Base-by-base conservation (phyloP, 2,329 filamentous ascomycete genomes). In the Septoria petroselini region DNA sequence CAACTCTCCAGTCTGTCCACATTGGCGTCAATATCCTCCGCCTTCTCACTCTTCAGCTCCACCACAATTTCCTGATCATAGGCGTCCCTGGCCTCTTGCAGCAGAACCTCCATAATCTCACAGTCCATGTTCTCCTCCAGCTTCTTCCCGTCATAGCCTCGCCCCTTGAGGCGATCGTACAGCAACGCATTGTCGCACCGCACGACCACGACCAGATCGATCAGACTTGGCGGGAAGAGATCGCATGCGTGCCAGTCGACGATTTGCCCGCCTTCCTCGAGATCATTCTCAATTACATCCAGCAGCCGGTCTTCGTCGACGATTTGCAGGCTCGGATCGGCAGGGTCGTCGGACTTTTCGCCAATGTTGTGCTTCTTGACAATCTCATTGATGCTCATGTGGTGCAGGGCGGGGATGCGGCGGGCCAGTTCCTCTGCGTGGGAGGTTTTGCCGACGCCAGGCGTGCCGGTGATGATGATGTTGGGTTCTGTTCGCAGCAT, bases 181-280 rank as follows among this genome's bases (percentile, higher is more conserved):
- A 95, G 78, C 11, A 85, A 75, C 15, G 80, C 82, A 14, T 88
- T 90, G 61, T 93, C 83, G 48, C 87, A 88, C 38, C 93, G 79
- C 56, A 98, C 71, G 48, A 98, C 93, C 4, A 97, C 86, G 1
- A 98, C 91, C 2, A 98, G 79, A 68, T 98, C 93, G 65, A 98
- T 86, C 88, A 91, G 94, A 65, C 86, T 86, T 67, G 86, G 84
- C 2, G 93, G 93, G 65, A 97, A 97, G 17, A 97, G 73, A 64
- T 97, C 93, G 73, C 91, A 97, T 2, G 91, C 91, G 71, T 98
- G 93, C 91, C 93, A 98, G 73, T 98, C 93, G 65, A 98, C 86
- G 61, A 98, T 83, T 69, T 83, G 88, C 15, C 93, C 93, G 50
- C 91, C 91, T 15, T 79, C 72, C 55, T 84, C 79, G 31, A 88